phyloP scores from a whole-genome alignment of 306 rosid genomes.

The Pterocarpus santalinus region DNA sequence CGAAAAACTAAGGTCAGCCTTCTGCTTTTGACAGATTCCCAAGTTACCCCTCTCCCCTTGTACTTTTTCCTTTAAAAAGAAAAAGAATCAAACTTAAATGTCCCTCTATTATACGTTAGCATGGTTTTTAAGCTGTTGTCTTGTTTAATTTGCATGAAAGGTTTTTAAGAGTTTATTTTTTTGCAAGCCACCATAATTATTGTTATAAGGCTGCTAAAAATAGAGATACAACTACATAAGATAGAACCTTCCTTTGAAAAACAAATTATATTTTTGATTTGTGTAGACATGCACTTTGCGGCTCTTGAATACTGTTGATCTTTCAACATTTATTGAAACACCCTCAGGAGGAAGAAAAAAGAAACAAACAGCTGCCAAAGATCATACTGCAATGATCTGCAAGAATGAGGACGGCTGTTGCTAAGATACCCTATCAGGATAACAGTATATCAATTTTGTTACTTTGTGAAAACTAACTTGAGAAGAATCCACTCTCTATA shows the following conservation, averaged over 20 bases:
- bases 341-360: background rate
- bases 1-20: constrained; percentile 84
- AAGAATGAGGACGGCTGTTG: constrained; percentile 36
- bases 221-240: constrained; percentile 6
- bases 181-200: constrained; percentile 11
- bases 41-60: constrained; percentile 9
- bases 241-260: constrained; percentile 16
- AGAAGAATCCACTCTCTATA: constrained; percentile 14
- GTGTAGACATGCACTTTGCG: constrained; percentile 12
- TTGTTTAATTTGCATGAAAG: constrained; percentile 25
- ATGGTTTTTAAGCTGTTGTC: background rate
- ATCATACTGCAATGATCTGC: constrained; percentile 11
- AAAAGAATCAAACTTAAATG: background rate
- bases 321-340: constrained; percentile 42
- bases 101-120: background rate
- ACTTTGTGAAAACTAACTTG: constrained; percentile 33
- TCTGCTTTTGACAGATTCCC: constrained; percentile 21
- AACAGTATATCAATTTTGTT: constrained; percentile 7
- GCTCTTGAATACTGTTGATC: constrained; percentile 8
- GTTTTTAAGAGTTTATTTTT: background rate
- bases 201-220: constrained; percentile 24
- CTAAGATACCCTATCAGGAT: constrained; percentile 21
- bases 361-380: constrained; percentile 18
- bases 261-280: constrained; percentile 19
- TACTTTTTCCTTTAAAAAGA: background rate